Conservation (phyloP, 352 stramenopile genomes). For the Phytophthora citricola region DNA sequence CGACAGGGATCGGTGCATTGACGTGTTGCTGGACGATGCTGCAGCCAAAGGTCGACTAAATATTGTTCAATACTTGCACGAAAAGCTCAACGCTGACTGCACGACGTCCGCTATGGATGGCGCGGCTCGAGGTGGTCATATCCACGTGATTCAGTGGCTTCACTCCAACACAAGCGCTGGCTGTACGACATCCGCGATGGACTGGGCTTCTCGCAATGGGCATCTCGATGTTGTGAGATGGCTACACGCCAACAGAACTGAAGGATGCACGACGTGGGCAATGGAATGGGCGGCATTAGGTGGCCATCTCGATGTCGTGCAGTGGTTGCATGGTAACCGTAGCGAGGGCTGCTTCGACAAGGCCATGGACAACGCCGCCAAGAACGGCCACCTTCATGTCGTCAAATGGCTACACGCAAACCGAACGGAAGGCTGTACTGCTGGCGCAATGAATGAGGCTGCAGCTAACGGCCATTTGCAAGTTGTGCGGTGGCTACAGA, state of each 20-base stretch:
- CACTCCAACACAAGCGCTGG: slow-evolving; percentile 21
- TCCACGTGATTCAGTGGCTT: slow-evolving; percentile 29
- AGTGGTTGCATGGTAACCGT: slow-evolving; percentile 31
- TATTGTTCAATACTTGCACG: slow-evolving; percentile 15
- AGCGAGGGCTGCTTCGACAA: slow-evolving; percentile 28
- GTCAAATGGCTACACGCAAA: slow-evolving; percentile 32
- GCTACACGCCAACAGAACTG: slow-evolving; percentile 20
- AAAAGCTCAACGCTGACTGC: slow-evolving; percentile 1
- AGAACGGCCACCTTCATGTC: slow-evolving; percentile 28
- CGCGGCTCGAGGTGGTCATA: slow-evolving; percentile 13
- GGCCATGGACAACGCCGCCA: slow-evolving; percentile 37
- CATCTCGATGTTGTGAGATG: slow-evolving; percentile 19
- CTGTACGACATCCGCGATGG: slow-evolving; percentile 23
- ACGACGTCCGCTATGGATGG: slow-evolving; percentile 18
- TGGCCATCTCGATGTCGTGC: slow-evolving; percentile 19
- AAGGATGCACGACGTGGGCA: slow-evolving; percentile 24
- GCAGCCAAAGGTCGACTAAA: slow-evolving; percentile 8
- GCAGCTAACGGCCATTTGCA: slow-evolving; percentile 23
- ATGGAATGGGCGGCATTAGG: slow-evolving; percentile 27
- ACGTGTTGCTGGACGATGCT: slow-evolving; percentile 12
- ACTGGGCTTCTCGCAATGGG: slow-evolving; percentile 13
- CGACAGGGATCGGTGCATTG: neutral
- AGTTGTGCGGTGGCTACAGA: slow-evolving; percentile 21
- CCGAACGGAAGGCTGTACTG: slow-evolving; percentile 15
- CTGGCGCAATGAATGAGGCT: slow-evolving; percentile 16